phyloP scores from a whole-genome alignment of 768 basidiomycete species.

The Vararia minispora region DNA sequence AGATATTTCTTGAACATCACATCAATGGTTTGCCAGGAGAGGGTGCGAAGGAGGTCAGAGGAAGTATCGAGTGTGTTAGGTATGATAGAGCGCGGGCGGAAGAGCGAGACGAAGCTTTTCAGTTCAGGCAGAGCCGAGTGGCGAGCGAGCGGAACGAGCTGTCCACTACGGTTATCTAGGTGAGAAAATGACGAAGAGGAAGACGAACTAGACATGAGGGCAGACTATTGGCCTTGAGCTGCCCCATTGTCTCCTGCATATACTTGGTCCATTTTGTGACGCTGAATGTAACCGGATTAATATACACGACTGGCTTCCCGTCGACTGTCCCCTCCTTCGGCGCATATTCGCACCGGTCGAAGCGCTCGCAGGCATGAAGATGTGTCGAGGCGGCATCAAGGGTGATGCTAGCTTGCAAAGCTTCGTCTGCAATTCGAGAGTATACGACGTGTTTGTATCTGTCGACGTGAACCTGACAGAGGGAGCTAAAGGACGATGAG shows the following conservation, averaged over 20 bases:
- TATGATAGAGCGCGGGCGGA: slow-evolving; percentile 63
- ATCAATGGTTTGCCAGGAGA: slow-evolving; percentile 70
- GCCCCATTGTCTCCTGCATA: slow-evolving; percentile 28
- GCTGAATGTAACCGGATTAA: slow-evolving; percentile 76
- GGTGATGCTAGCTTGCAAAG: slow-evolving; percentile 49
- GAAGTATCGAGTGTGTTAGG: slow-evolving; percentile 64
- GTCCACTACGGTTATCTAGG: background rate
- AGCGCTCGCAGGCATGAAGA: slow-evolving; percentile 92
- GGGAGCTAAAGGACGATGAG: background rate
- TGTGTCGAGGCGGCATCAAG: slow-evolving; percentile 51
- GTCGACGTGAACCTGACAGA: slow-evolving; percentile 73
- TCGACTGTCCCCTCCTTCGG: slow-evolving; percentile 21
- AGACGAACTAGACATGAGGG: slow-evolving; percentile 54
- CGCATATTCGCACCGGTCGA: slow-evolving; percentile 50
- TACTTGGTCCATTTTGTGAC: slow-evolving; percentile 44
- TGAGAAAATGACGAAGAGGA: background rate
- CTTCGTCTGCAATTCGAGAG: slow-evolving; percentile 42
- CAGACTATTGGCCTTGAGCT: slow-evolving; percentile 30
- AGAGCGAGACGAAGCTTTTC: slow-evolving; percentile 66
- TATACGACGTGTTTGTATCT: slow-evolving; percentile 76
- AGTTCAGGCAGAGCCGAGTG: slow-evolving; percentile 88
- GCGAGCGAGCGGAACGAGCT: slow-evolving; percentile 78
- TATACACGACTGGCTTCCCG: slow-evolving; percentile 59
- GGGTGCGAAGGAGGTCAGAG: slow-evolving; percentile 31
- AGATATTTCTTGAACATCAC: slow-evolving; percentile 57